phyloP scores from a whole-genome alignment of 257 asterid genomes.

The Solanum medicagineum region DNA sequence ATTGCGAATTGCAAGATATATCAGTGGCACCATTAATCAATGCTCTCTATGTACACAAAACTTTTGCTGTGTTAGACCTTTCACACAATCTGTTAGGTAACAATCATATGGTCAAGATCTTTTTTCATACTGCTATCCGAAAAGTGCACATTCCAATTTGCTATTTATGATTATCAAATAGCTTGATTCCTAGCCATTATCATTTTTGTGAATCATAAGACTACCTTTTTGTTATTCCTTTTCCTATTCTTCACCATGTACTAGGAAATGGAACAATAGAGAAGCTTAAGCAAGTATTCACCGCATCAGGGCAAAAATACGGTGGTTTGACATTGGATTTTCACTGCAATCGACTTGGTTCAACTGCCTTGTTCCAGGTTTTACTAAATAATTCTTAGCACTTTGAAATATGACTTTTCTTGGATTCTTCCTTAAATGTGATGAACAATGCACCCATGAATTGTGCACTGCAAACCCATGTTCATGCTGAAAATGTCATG shows the following conservation, averaged over 20 bases:
- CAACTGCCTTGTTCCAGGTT: slow-evolving; percentile 78
- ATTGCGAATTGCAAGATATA: slow-evolving; percentile 74
- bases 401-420: neutral
- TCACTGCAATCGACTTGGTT: slow-evolving; percentile 78
- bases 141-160: neutral
- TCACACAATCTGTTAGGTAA: slow-evolving; percentile 91
- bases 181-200: neutral
- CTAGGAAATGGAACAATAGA: slow-evolving; percentile 76
- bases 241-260: slow-evolving; percentile 3
- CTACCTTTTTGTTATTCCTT: slow-evolving; percentile 2
- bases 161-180: neutral
- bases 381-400: neutral
- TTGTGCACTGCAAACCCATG: neutral
- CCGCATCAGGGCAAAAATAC: slow-evolving; percentile 61
- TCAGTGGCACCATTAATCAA: slow-evolving; percentile 68
- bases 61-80: slow-evolving; percentile 72
- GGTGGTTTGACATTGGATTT: slow-evolving; percentile 77
- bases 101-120: neutral
- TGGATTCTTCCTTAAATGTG: neutral
- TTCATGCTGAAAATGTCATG: neutral
- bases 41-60: slow-evolving; percentile 67
- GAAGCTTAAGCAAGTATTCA: slow-evolving; percentile 64
- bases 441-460: neutral
- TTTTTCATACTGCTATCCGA: neutral
- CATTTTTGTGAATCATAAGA: neutral